Evolutionary conservation across 345 rosid species (phyloP), one percentile per base, ranked within the genome.

Genomic region (Brassica rapa): DNA sequence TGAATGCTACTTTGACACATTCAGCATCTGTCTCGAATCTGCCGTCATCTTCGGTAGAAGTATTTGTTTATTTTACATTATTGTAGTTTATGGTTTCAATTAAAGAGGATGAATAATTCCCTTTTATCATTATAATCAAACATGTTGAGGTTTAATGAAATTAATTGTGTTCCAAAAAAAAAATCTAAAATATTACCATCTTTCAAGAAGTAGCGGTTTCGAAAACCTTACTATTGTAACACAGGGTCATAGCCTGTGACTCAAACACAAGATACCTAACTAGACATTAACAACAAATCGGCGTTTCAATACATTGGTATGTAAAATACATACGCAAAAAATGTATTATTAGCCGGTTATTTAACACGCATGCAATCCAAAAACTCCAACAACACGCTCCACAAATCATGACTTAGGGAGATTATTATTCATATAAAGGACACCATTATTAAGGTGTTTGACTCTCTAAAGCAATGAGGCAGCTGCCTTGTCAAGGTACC

Each of bases 401-500:
- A 49, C n/a, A 59, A 41, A 29, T 6, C 61, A 39, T 51, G 56
- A 59, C 68, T 5, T 75, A 39, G 23, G 51, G 35, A 30, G 6
- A 15, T 63, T 16, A 8, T 66, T 16, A 8, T 3, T 8, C 8
- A 14, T 49, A 19, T 2, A 57, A 71, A 21, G 24, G 19, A 23
- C 30, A 63, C 70, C 32, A 32, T 32, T 64, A 8, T 62, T 23
- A 32, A 33, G n/a, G 24, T 12, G 23, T 21, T 73, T 32, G 62
- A 30, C 25, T 67, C 73, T 77, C 66, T 71, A 77, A 16, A 93
- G 89, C 81, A 87, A 82, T 0, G 96, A 86, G 33, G 98, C 93
- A 2, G 98, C 97, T 25, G 66, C 91, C 72, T 84, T 85, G 87
- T 91, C 98, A 81, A 93, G 77, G 81, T 87, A 89, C 96, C 91